phyloP scores from a whole-genome alignment of 2,329 filamentous ascomycete genomes.

The Penicillium psychrosexuale region DNA sequence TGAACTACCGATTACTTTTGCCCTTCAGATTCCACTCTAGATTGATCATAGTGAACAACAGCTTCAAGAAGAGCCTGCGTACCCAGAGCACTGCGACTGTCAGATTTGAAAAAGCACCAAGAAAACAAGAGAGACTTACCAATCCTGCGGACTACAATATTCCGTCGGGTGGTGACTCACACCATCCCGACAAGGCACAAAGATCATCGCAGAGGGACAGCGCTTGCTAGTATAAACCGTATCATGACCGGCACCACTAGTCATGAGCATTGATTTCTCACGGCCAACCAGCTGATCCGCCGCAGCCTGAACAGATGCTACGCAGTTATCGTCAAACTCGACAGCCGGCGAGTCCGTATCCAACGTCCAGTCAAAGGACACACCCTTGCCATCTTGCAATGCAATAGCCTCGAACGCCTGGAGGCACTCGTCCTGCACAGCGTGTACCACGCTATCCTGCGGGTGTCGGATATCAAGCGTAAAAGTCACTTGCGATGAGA shows the following conservation, averaged over 20 bases:
- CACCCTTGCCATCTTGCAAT: slow-evolving; percentile 50
- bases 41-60: slow-evolving; percentile 37
- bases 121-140: slow-evolving; percentile 20
- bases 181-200: slow-evolving; percentile 57
- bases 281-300: slow-evolving; percentile 55
- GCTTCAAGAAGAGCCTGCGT: slow-evolving; percentile 51
- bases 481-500: slow-evolving; percentile 62
- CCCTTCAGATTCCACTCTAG: background rate
- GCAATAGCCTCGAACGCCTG: slow-evolving; percentile 57
- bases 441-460: slow-evolving; percentile 53
- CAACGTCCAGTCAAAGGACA: slow-evolving; percentile 53
- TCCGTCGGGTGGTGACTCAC: slow-evolving; percentile 59
- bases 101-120: background rate
- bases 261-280: slow-evolving; percentile 48
- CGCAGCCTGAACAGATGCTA: slow-evolving; percentile 57
- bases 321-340: slow-evolving; percentile 61
- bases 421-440: slow-evolving; percentile 54
- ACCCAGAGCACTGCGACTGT: slow-evolving; percentile 26
- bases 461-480: slow-evolving; percentile 63
- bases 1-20: background rate
- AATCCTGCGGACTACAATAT: slow-evolving; percentile 51
- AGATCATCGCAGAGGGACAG: slow-evolving; percentile 62
- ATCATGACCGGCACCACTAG: slow-evolving; percentile 59
- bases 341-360: slow-evolving; percentile 58
- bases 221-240: slow-evolving; percentile 55